Base-by-base conservation (phyloP, 73 alveolate genomes). In the Stentor roeselii region DNA sequence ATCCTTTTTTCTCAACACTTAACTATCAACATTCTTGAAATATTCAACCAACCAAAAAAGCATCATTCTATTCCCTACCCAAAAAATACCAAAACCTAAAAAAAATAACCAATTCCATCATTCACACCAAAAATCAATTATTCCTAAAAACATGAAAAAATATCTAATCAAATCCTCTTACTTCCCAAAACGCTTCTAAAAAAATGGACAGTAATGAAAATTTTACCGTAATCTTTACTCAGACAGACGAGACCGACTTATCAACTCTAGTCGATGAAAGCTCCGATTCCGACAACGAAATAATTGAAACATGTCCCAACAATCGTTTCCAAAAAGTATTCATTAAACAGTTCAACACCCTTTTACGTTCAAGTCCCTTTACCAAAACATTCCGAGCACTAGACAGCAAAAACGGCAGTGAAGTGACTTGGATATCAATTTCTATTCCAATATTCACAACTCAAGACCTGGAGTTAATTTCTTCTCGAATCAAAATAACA, bases 341-440 rank as follows among this genome's bases (percentile, higher is more conserved):
- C 6, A 11, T 11, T 50, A 50, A 50, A 6, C 21, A 11, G 6
- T 21, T 50, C 30, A 50, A 50, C 67, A 11, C 21, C 6, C 6
- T 50, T 6, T 11, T 50, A 50, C 6, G 67, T 50, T 21, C 67
- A 50, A 50, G 21, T 50, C 67, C 99, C 3, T 97, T 95, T 90
- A 97, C 95, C 90, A 90, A 93, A 39, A 99, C 95, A 14, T 97
- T 88, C 90, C 88, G 91, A 83, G 99, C 98, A 6, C 89, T 93
- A 60, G 99, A 97, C 86, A 89, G 95, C 30, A 99, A 97, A 39
- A 94, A 98, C 31, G 99, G 99, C 4, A 78, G 99, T 39, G 99
- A 97, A 86, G 96, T 97, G 0, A 99, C 99, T 11, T 97, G 99
- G 99, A 96, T 95, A 91, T 96, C 95, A 0, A 93, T 97, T 78